Percentiles rank a stretch among this genome's conserved stretches.
Conservation (phyloP, 2,329 filamentous ascomycete genomes). For the Alternaria metachromatica region DNA sequence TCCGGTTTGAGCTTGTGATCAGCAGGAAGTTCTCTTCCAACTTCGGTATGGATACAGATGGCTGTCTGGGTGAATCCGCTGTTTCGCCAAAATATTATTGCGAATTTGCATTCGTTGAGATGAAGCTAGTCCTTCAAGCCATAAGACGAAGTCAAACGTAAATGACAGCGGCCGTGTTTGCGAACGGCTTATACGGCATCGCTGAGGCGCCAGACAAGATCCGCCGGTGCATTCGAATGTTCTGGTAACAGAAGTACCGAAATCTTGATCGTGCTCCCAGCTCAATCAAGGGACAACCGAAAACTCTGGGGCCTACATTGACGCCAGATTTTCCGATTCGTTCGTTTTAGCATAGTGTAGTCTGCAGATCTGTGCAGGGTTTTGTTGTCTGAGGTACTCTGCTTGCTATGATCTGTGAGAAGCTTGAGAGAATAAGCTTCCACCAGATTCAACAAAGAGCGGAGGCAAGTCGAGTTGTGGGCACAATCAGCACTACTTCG, state of each 20-base stretch:
- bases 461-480: neutral
- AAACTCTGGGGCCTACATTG: neutral
- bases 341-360: neutral
- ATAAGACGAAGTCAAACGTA: neutral
- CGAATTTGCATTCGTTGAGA: neutral
- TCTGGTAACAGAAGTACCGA: neutral
- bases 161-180: neutral
- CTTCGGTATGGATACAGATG: neutral
- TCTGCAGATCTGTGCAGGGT: neutral
- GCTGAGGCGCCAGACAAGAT: neutral
- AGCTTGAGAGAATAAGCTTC: constrained; percentile 23
- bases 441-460: neutral
- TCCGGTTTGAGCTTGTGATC: neutral
- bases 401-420: constrained; percentile 4
- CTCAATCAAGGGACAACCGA: neutral
- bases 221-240: neutral
- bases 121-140: neutral
- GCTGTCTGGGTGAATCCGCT: neutral
- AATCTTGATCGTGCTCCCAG: neutral
- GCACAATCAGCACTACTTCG: neutral
- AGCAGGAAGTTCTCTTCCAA: neutral
- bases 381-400: neutral
- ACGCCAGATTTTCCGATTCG: neutral
- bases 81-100: neutral
- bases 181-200: neutral